Base-by-base conservation (phyloP, 495 filamentous ascomycete genomes). In the Amorphotheca resinae region DNA sequence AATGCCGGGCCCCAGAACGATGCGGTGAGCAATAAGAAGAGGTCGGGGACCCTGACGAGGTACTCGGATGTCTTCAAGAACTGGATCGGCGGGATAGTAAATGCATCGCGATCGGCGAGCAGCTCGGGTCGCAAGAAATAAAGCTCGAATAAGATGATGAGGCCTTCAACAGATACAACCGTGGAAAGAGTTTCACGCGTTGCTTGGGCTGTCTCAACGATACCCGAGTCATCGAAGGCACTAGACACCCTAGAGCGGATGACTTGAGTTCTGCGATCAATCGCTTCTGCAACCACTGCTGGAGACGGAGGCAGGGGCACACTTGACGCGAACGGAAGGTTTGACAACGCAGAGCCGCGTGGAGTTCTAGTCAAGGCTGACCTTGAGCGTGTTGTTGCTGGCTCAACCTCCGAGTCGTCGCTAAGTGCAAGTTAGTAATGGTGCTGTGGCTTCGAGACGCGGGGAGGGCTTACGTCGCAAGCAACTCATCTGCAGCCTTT, bases 1-100 rank as follows among this genome's bases (percentile, higher is more conserved):
- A 76, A 65, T 22, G 84, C 75, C 0, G 87, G 81, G 0, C 69
- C 73, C 91, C 91, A 98, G 68, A 94, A 95, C 0, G 65, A 66
- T 21, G 69, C 56, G 2, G 80, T 85, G 7, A 95, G 58, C n/a
- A 95, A 61, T 1, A 77, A 61, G 53, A 93, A 93, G 38, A 93
- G 59, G 56, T 98, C 86, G 0, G 89, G 88, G 22, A 87, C 54
- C 45, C 72, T 70, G 44, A 95, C 63, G 4, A 69, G 53, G 22
- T 67, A 59, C 16, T 67, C 61, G 2, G 52, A 41, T 5, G 62
- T 72, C 31, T 60, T 59, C n/a, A 84, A 51, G 17, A 74, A 53
- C 0, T 63, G 48, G 34, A 84, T 55, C 9, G 76, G 69, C 8
- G 83, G 83, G 44, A 84, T 64, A 40, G 74, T 82, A 59, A 81